phyloP scores from a whole-genome alignment of 208 protist species.

The Willaertia magna region DNA sequence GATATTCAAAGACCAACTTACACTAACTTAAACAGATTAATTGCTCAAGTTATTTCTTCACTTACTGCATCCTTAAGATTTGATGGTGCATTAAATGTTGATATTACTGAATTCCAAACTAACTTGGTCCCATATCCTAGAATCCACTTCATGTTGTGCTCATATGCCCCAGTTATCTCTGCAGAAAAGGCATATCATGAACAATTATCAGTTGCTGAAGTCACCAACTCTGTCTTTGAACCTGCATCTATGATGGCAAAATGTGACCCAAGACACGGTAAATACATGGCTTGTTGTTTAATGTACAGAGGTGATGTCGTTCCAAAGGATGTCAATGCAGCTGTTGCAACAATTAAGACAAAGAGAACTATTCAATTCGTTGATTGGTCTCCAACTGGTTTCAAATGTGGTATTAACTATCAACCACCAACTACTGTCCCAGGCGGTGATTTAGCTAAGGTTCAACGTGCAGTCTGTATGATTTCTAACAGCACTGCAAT shows the following conservation, averaged over 20 bases:
- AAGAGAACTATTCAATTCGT: constrained; percentile 78
- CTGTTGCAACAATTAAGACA: constrained; percentile 71
- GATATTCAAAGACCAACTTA: constrained; percentile 76
- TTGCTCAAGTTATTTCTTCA: constrained; percentile 78
- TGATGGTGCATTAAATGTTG: constrained; percentile 81
- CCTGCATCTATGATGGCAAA: constrained; percentile 66
- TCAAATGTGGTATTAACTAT: constrained; percentile 97
- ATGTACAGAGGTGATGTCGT: constrained; percentile 85
- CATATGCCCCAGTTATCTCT: constrained; percentile 55
- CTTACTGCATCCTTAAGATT: constrained; percentile 80
- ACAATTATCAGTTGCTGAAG: constrained; percentile 61
- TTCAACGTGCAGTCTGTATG: constrained; percentile 86
- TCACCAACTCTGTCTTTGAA: constrained; percentile 75
- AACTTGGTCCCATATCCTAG: constrained; percentile 89
- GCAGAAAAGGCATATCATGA: constrained; percentile 71
- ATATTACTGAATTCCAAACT: constrained; percentile 87
- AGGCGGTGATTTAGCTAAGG: constrained; percentile 74
- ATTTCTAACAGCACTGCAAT: constrained; percentile 80
- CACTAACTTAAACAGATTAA: constrained; percentile 78
- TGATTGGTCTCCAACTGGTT: constrained; percentile 89
- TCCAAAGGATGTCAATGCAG: constrained; percentile 74
- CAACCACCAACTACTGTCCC: constrained; percentile 74
- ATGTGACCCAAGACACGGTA: constrained; percentile 72
- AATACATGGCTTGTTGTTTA: constrained; percentile 84
- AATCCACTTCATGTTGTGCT: constrained; percentile 78